Evolutionary conservation across 1,284 basidiomycete species (phyloP), one percentile per base, ranked within the genome.

Genomic region (Stereum hirsutum): DNA sequence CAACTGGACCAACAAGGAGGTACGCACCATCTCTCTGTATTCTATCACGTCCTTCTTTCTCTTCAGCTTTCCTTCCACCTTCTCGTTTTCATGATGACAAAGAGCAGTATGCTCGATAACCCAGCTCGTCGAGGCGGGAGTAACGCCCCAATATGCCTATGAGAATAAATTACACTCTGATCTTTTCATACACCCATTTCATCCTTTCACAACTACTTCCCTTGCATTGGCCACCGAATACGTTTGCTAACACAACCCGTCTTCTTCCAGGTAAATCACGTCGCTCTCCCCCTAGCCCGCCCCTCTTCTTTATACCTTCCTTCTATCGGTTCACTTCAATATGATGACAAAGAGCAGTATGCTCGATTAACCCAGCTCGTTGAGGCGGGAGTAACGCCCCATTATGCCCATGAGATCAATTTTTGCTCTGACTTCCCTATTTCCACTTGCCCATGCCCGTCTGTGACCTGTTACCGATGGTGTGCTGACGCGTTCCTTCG

Each of bases 1-100:
- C 19, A 86, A 90, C 35, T 99, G 96, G 96, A 81, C 67, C 43
- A 94, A 90, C 67, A 99, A 97, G 78, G 96, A 99, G 89, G 96
- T 89, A 54, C 62, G 84, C 57, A 17, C 54, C 24, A 42, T 36
- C 45, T 14, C 40, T 28, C 24, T 41, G 20, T 4, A 12, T 10
- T 10, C 34, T 26, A 11, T 17, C 15, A 12, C 30, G 1, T 25
- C 19, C 23, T 12, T 28, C 40, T 14, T 36, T 20, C 34, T 30
- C 44, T 49, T 39, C 36, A 27, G 35, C 40, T 20, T 30, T 43
- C n/a, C n/a, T n/a, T n/a, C n/a, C n/a, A n/a, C 28, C 31, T 38
- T 50, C 39, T 39, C 14, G 39, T 46, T 28, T 43, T 30, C 50
- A 42, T 54, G 60, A 61, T 59, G 60, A 63, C 43, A 60, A 61